Evolutionary conservation across 1,284 basidiomycete genomes (phyloP).

Genomic region (Pascua guehoae): DNA sequence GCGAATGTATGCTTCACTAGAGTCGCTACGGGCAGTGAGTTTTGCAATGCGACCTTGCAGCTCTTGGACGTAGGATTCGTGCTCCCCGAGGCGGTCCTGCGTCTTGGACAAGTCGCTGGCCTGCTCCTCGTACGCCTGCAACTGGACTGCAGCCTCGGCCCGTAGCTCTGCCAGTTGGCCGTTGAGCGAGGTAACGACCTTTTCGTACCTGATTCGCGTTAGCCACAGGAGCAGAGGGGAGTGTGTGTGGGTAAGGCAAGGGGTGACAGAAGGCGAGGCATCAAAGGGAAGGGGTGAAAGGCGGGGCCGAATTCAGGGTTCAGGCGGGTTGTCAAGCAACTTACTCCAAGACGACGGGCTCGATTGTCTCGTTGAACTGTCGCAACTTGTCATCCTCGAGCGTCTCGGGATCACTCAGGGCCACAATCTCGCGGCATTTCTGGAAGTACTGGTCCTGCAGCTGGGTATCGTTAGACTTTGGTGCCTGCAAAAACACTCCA

Average conservation of each 20-base stretch:
- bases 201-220: slow-evolving; percentile 64
- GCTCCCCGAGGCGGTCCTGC: slow-evolving; percentile 66
- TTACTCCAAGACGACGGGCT: slow-evolving; percentile 89
- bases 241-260: too few species aligned
- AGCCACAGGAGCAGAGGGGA: background rate
- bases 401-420: slow-evolving; percentile 20
- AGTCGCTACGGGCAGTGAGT: slow-evolving; percentile 78
- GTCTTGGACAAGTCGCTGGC: slow-evolving; percentile 69
- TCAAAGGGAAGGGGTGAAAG: too few species aligned
- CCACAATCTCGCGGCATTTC: slow-evolving; percentile 45
- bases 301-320: too few species aligned
- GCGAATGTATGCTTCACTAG: slow-evolving; percentile 87
- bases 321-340: slow-evolving; percentile 3
- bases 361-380: slow-evolving; percentile 93
- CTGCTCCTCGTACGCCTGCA: slow-evolving; percentile 67
- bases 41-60: slow-evolving; percentile 74
- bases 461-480: slow-evolving; percentile 13
- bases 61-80: slow-evolving; percentile 81
- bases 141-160: slow-evolving; percentile 60
- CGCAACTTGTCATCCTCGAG: slow-evolving; percentile 23
- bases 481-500: background rate
- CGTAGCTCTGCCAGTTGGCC: slow-evolving; percentile 78
- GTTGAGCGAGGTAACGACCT: slow-evolving; percentile 92
- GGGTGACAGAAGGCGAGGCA: too few species aligned
- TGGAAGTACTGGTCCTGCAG: slow-evolving; percentile 43